Evolutionary conservation across 805 yeast species (phyloP).

Genomic region (Saturnispora bothae): DNA sequence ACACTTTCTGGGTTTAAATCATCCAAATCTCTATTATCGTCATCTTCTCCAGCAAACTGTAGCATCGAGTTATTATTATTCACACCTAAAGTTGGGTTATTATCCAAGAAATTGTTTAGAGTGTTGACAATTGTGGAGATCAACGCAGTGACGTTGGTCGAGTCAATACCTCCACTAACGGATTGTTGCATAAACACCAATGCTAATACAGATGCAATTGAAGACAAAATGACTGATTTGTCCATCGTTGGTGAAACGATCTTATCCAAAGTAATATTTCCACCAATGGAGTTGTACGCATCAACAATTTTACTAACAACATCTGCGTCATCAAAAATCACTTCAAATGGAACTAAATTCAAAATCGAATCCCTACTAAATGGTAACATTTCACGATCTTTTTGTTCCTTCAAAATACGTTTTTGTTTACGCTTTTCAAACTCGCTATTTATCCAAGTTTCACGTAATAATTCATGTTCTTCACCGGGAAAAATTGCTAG

Average conservation of each 20-base stretch:
- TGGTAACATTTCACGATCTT: constrained; percentile 15
- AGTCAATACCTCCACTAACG: constrained; percentile 9
- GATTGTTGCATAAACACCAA: constrained; percentile 17
- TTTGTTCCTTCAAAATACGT: constrained; percentile 39
- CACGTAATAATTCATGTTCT: constrained; percentile 40
- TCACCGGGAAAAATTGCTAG: constrained; percentile 50
- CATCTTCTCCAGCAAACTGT: neutral
- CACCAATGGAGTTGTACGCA: constrained; percentile 28
- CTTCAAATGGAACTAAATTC: constrained; percentile 9
- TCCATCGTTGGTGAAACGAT: constrained; percentile 10
- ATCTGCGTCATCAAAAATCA: constrained; percentile 8
- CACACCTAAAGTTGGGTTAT: constrained; percentile 1
- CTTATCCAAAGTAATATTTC: constrained; percentile 17
- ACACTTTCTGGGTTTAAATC: constrained; percentile 3
- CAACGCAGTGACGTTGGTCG: constrained; percentile 18
- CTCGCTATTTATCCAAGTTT: constrained; percentile 66
- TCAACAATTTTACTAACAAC: constrained; percentile 8
- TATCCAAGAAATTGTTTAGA: constrained; percentile 11
- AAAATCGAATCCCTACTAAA: constrained; percentile 6
- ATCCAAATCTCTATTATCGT: neutral
- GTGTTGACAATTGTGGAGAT: constrained; percentile 25
- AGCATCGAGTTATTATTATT: neutral
- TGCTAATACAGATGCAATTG: constrained; percentile 19
- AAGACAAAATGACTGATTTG: constrained; percentile 19
- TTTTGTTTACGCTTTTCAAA: constrained; percentile 55